A percentile compares a stretch with the other conserved stretches of the same genome.
These are phyloP conservation scores for Penstemon barbatus DNA, from an alignment of 257 asterid species.

Conservation along the genomic window DNA sequence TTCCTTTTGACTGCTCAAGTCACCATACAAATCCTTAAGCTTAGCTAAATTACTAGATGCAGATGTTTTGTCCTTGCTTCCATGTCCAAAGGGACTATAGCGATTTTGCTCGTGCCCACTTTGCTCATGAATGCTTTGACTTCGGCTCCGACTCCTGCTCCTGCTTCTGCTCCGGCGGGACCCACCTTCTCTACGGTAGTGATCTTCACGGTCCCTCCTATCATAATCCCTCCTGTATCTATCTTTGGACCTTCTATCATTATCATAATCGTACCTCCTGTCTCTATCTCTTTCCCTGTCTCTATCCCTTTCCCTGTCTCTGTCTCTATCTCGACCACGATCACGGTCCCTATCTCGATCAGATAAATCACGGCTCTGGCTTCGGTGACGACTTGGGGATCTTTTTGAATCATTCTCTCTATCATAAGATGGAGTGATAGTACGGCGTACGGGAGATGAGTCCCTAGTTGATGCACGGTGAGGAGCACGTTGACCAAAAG, in stretches of 20 bases:
- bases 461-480: conserved; percentile 98
- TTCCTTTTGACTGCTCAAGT: conserved; percentile 60
- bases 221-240: conserved; percentile 64
- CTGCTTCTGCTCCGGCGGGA: conserved; percentile 67
- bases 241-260: conserved; percentile 64
- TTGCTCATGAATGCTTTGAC: conserved; percentile 50
- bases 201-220: conserved; percentile 49
- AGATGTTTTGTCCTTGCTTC: conserved; percentile 51
- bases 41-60: conserved; percentile 84
- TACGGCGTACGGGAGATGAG: conserved; percentile 92
- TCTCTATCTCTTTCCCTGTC: conserved; percentile 46
- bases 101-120: conserved; percentile 41
- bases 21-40: conserved; percentile 90
- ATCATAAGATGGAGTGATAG: conserved; percentile 52
- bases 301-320: conserved; percentile 38
- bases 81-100: conserved; percentile 47
- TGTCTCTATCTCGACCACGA: conserved; percentile 36
- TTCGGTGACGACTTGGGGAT: conserved; percentile 60
- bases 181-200: conserved; percentile 43
- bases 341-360: conserved; percentile 45
- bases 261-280: conserved; percentile 54
- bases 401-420: conserved; percentile 54
- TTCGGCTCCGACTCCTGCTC: conserved; percentile 61
- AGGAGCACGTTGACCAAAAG: conserved; percentile 99
- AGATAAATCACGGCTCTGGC: conserved; percentile 72